Base-by-base conservation (phyloP, 1,139 yeast genomes). In the Zygoascus hellenicus region DNA sequence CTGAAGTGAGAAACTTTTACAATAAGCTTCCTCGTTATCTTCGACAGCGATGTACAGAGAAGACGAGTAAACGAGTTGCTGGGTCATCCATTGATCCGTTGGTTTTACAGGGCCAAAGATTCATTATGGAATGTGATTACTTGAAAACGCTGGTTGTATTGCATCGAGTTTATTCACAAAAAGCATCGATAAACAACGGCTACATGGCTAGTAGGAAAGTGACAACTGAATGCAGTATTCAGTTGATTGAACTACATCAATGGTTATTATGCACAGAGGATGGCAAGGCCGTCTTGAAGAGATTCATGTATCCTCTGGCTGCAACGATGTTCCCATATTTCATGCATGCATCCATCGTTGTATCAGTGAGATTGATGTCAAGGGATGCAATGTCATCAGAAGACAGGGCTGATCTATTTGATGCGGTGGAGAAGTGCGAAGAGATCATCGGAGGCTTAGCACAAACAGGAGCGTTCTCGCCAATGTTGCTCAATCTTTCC, bases 111-210 rank as follows among this genome's bases (percentile, higher is more conserved):
- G 49, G 64, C 38, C 67, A 65, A 50, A 53, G 65, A 29, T 54
- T 64, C 30, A 36, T 65, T 48, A 55, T 60, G 31, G 67, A 65
- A 43, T 48, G 61, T 38, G 65, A 63, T 28, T 63, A 51, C 42
- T 56, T 60, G 14, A 60, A 59, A 42, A 54, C 63, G 9, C 43
- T 63, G 33, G 59, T 63, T 10, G 59, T 61, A 4, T 53, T 65
- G 28, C 69, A 65, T 46, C 58, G 67, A 17, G 57, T 62, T 19
- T 61, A 56, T 48, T 55, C 66, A 5, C 55, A 58, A 16, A 38
- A 45, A 19, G 50, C 48, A 5, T 17, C 43, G 9, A 53, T 54
- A 3, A 51, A 52, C 22, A 47, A 48, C 2, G 52, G 55, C 38
- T 44, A 52, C 19, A 55, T 54, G 43, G 55, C 58, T 38, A 56